Evolutionary conservation across 1,284 basidiomycete genomes (phyloP).

Genomic region (Cutaneotrichosporon spelunceum): DNA sequence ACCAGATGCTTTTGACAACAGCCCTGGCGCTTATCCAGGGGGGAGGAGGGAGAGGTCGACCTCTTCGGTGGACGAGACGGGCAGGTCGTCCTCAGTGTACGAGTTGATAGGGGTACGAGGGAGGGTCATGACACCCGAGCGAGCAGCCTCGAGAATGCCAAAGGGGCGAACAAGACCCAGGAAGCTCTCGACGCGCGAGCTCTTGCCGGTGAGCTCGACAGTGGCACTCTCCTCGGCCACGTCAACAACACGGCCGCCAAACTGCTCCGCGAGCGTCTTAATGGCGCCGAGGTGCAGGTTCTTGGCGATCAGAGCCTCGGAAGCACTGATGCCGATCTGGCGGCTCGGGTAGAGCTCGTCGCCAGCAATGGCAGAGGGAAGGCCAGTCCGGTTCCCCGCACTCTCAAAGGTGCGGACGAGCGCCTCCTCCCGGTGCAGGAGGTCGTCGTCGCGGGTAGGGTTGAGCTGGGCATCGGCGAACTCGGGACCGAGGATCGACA

Average conservation of each 20-base stretch:
- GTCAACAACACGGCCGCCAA: conserved; percentile 90
- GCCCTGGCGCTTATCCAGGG: conserved; percentile 62
- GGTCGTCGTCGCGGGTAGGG: conserved; percentile 56
- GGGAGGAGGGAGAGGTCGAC: conserved; percentile 85
- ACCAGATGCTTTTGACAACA: conserved; percentile 12
- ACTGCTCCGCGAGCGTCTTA: conserved; percentile 78
- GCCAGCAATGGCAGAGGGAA: conserved; percentile 63
- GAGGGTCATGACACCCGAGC: conserved; percentile 91
- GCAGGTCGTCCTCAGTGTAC: conserved; percentile 62
- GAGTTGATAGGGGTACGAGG: conserved; percentile 81
- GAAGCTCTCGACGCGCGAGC: conserved; percentile 86
- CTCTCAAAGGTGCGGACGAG: conserved; percentile 30
- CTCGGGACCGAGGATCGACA: conserved; percentile 95
- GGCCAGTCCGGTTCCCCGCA: conserved; percentile 56
- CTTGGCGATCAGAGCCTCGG: conserved; percentile 82
- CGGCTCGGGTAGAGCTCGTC: conserved; percentile 32
- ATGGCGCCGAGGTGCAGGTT: conserved; percentile 86
- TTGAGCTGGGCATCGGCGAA: conserved; percentile 89
- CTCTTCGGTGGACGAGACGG: conserved; percentile 55
- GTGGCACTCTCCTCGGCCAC: conserved; percentile 91
- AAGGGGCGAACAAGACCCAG: conserved; percentile 88
- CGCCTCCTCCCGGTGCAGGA: conserved; percentile 21
- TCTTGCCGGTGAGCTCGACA: conserved; percentile 93
- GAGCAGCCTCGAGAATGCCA: conserved; percentile 87
- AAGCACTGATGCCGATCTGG: conserved; percentile 52